Base-by-base conservation (phyloP, 352 stramenopile species). In the Thalassiosira ordinaria region DNA sequence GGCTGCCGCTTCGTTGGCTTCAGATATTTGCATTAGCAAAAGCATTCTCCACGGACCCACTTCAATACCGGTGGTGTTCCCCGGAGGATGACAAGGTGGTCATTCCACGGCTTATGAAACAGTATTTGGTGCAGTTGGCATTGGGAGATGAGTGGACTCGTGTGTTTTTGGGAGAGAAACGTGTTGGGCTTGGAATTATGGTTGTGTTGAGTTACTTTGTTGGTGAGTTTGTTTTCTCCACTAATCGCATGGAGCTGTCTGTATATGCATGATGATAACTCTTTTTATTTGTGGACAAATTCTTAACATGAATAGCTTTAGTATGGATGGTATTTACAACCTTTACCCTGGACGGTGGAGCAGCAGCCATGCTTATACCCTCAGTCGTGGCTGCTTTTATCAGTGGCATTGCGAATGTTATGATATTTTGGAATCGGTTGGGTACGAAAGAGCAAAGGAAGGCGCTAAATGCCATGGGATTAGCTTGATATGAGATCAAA, bases 61-160 rank as follows among this genome's bases (percentile, higher is more conserved):
- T 44, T 6, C 53, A 65, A 44, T 84, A 80, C 69, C 60, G 46
- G 63, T 82, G 74, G 70, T 78, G 65, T 26, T 65, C 57, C 56
- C 63, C 64, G 7, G 67, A 79, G 1, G 78, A 49, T 55, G 80
- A 56, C 3, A 74, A 56, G 39, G 33, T 71, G 33, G 33, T 68
- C 13, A 75, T 86, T 31, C 66, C 70, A 27, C 47, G 47, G 16
- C 59, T 91, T 22, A 88, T 91, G 82, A 82, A 80, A 57, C 61
- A 82, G 41, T 86, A 87, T 41, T 59, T 91, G 27, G 37, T 91
- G 37, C 82, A 89, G 65, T 35, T 85, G n/a, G 63, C 75, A 16
- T 76, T 91, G 37, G 41, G 77, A 13, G 74, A 86, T 61, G 88
- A 93, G 68, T 93, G 85, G 85, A 74, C 85, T 53, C 76, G 88